Percentiles rank a stretch among this genome's conserved stretches.
These are phyloP conservation scores for Auriculariales sp. DNA, from an alignment of 768 basidiomycete genomes.

Conservation along the genomic window DNA sequence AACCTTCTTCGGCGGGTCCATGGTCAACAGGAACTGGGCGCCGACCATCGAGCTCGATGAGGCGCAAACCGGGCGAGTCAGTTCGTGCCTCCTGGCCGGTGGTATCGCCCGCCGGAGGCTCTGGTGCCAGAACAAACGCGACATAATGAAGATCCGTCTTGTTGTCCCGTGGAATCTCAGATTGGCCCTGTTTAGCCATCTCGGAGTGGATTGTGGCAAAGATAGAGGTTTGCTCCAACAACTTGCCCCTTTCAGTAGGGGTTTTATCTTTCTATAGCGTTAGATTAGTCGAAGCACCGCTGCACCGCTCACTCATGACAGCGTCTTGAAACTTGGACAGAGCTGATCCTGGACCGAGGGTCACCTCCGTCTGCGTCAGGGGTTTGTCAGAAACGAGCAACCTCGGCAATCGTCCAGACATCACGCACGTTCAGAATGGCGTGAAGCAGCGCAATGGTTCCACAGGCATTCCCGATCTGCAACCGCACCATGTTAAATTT, in stretches of 20 bases:
- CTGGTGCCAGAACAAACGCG: conserved; percentile 64
- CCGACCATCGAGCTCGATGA: conserved; percentile 78
- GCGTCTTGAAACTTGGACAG: conserved; percentile 52
- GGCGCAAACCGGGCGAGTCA: conserved; percentile 20
- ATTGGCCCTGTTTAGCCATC: conserved; percentile 27
- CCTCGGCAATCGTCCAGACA: neutral
- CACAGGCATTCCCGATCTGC: conserved; percentile 74
- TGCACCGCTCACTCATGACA: conserved; percentile 32
- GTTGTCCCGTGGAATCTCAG: conserved; percentile 39
- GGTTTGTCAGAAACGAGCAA: neutral
- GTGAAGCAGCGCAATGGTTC: conserved; percentile 77
- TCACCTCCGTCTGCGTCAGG: conserved; percentile 36
- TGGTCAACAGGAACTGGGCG: conserved; percentile 69
- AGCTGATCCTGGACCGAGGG: conserved; percentile 39
- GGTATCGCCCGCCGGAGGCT: conserved; percentile 8
- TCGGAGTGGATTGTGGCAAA: conserved; percentile 68
- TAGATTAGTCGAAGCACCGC: neutral
- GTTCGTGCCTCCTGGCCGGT: conserved; percentile 4
- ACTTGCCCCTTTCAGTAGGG: conserved; percentile 56
- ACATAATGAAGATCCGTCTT: conserved; percentile 78
- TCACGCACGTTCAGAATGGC: conserved; percentile 60
- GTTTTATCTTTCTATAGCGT: conserved; percentile 35
- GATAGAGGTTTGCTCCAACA: conserved; percentile 61
- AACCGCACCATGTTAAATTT: neutral
- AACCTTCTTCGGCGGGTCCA: conserved; percentile 35